Evolutionary conservation across 768 basidiomycete species (phyloP), one percentile per base, ranked within the genome.

Genomic region (Candolleomyces aberdarensis): DNA sequence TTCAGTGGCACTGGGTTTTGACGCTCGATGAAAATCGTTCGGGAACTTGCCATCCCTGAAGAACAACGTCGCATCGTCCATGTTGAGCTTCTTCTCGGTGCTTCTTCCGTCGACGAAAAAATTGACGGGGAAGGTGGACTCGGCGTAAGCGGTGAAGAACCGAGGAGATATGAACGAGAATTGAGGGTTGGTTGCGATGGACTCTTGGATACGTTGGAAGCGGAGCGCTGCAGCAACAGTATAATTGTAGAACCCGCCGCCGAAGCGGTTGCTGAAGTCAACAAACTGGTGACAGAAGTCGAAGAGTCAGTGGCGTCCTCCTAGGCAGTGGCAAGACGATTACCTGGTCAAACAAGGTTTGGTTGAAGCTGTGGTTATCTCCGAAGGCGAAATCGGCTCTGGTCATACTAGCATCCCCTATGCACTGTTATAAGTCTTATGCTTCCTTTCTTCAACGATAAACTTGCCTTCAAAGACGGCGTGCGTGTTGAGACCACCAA

Each of bases 321-420:
- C 7, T 10, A 29, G 15, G 26, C 26, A 26, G 26, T 26, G 5
- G 2, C 2, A 26, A 20, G 9, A 15, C 3, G 26, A 58, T 43
- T 41, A 64, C 67, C 61, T 68, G 53, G 15, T 68, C 58, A 51
- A 66, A 68, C 3, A 68, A 56, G 0, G 67, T 68, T 53, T 68
- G 62, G 53, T 68, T 68, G 59, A 68, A 68, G 54, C 66, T 68
- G 59, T 64, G 61, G 44, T 66, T 65, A 39, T 66, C 65, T 20
- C 63, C 67, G 32, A 68, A 68, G 52, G 57, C 65, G 32, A 55
- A 58, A 55, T 68, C 66, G 5, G 26, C 63, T 57, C 15, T 36
- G 22, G 31, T 56, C 32, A 43, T 48, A 43, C 63, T 64, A n/a
- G 52, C 41, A 50, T 55, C 55, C 19, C 7, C 26, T 40, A 11